Evolutionary conservation across 2,329 filamentous ascomycete species (phyloP), one percentile per base, ranked within the genome.

Genomic region (Colletotrichum musae): DNA sequence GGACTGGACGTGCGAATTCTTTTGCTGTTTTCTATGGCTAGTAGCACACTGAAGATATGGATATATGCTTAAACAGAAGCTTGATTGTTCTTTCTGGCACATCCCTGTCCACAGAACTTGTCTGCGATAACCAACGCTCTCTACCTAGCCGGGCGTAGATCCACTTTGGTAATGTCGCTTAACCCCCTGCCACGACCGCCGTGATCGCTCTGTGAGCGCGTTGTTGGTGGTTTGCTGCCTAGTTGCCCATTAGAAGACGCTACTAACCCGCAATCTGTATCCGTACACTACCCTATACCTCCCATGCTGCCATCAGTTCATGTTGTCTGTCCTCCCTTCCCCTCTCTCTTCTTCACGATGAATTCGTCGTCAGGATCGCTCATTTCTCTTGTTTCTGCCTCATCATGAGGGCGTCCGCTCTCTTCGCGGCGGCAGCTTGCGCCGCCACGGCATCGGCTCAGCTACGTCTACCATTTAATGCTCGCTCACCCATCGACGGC

Each of bases 121-220:
- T 6, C 6, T 18, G 28, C 10, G 12, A 36, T 4, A 24, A n/a
- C 51, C 13, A 6, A n/a, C 9, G n/a, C 53, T 21, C 39, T 21
- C 41, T 51, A 21, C 43, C 45, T 45, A 26, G 4, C 7, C 5
- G 47, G 32, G 54, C 16, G 10, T 13, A 65, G 41, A n/a, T 50
- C 61, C 54, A 59, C 61, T 41, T 65, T 3, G 41, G 41, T 39
- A 54, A 65, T 60, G 15, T 69, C 61, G 61, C 66, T 65, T 56
- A 64, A n/a, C 21, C 66, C 50, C 53, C 48, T 51, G 62, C 13
- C 15, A 15, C 6, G 47, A 58, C 10, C 41, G 21, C 54, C 43
- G 28, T 65, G 43, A 59, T 45, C 41, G 21, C 21, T 24, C 15
- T 13, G 39, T 41, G n/a, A 45, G 43, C 24, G 15, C 45, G 5